A percentile compares a stretch with the other conserved stretches of the same genome.
These are phyloP conservation scores for Chrysanthemum lavandulifolium DNA, from an alignment of 129 eudicot species.

Conservation along the genomic window DNA sequence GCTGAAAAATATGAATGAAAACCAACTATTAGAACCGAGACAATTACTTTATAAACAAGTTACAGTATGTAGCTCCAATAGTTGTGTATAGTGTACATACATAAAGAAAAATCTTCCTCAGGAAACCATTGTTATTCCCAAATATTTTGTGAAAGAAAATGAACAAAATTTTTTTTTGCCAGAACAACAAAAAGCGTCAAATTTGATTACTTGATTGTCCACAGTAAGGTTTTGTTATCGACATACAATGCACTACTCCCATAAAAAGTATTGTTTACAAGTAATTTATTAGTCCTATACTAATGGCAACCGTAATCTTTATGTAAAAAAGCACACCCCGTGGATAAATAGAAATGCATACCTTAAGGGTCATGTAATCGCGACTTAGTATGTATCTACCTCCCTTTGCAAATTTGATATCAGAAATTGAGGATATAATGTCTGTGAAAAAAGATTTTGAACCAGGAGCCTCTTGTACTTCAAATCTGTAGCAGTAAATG, in stretches of 20 bases:
- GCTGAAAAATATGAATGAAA: constrained; percentile 42
- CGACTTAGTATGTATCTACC: constrained; percentile 90
- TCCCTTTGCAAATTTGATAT: constrained; percentile 80
- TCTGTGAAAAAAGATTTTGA: constrained; percentile 92
- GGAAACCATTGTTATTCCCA: too few relatives aligned
- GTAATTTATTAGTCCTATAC: too few relatives aligned
- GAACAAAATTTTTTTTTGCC: too few relatives aligned
- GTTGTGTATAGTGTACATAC: background rate
- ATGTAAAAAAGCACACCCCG: background rate
- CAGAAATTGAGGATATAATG: constrained; percentile 90
- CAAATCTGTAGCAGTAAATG: constrained; percentile 57
- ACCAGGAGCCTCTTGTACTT: constrained; percentile 82
- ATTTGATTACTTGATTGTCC: too few relatives aligned
- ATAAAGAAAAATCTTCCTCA: background rate
- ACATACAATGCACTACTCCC: too few relatives aligned
- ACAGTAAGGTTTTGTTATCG: too few relatives aligned
- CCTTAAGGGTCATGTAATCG: constrained; percentile 98
- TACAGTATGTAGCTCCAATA: background rate
- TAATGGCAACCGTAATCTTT: constrained; percentile 10
- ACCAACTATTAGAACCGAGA: constrained; percentile 16
- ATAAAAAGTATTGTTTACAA: too few relatives aligned
- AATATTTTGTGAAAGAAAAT: too few relatives aligned
- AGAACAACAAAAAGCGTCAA: too few relatives aligned
- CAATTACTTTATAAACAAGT: background rate
- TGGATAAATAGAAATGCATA: constrained; percentile 14